Conservation (phyloP, 345 rosid species). For the Triadica sebifera region DNA sequence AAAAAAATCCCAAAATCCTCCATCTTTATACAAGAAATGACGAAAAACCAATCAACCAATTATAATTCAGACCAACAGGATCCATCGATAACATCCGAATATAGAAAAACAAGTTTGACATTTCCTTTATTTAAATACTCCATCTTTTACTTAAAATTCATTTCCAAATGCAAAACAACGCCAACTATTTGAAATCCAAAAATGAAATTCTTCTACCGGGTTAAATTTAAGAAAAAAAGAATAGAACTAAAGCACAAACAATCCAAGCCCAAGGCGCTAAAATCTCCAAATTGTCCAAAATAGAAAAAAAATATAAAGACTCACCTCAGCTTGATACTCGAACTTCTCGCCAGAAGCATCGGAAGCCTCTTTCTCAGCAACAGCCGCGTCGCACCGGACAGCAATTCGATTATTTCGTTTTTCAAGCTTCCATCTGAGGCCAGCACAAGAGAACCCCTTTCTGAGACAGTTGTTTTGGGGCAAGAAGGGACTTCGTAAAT, state of each 20-base stretch:
- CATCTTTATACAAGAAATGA: background rate
- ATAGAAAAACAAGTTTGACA: background rate
- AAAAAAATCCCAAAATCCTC: background rate
- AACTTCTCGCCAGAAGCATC: constrained; percentile 83
- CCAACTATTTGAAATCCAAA: too few species aligned
- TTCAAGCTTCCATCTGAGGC: constrained; percentile 57
- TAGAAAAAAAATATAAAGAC: constrained; percentile 20
- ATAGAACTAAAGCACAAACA: background rate
- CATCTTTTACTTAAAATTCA: background rate
- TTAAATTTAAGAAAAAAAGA: too few species aligned
- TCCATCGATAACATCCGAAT: background rate
- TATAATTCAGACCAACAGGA: background rate
- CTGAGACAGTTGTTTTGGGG: constrained; percentile 40
- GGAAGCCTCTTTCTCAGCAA: constrained; percentile 79
- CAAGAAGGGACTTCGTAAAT: constrained; percentile 43
- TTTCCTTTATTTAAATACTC: background rate
- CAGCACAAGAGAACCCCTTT: constrained; percentile 47
- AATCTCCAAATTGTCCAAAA: background rate
- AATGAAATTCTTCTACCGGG: too few species aligned
- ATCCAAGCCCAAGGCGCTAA: too few species aligned
- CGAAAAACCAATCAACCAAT: background rate
- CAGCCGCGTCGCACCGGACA: constrained; percentile 68
- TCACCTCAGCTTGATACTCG: constrained; percentile 98
- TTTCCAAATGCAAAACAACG: background rate
- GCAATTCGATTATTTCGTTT: constrained; percentile 47